phyloP scores from a whole-genome alignment of 257 asterid species.

The Gentiana straminea region DNA sequence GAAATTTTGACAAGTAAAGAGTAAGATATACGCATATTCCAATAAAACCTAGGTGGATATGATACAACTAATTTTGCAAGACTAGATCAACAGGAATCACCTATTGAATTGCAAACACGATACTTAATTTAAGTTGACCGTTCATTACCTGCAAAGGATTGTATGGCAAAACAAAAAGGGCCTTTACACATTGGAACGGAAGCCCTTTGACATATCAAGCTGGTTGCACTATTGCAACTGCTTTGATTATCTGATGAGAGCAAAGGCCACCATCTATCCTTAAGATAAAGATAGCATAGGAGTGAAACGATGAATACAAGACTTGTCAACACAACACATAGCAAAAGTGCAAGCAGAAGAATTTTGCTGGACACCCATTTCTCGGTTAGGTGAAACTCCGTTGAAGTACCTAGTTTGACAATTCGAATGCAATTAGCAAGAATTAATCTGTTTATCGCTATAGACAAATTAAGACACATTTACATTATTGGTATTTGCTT shows the following conservation, averaged over 20 bases:
- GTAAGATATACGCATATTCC: neutral
- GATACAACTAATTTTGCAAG: neutral
- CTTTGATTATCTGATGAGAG: conserved; percentile 52
- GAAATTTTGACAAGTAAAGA: conserved; percentile 9
- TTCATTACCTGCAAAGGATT: conserved; percentile 35
- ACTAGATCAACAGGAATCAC: neutral
- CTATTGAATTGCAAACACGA: neutral
- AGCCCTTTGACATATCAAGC: conserved; percentile 48
- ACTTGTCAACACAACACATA: conserved; percentile 37
- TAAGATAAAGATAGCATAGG: conserved; percentile 35
- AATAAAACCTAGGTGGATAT: neutral
- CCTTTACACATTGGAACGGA: conserved; percentile 33
- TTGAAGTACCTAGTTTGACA: conserved; percentile 39
- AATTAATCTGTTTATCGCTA: conserved; percentile 6
- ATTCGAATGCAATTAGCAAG: conserved; percentile 5
- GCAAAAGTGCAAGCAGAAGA: conserved; percentile 36
- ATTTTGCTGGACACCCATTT: conserved; percentile 37
- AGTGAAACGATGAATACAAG: conserved; percentile 43
- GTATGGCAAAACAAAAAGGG: conserved; percentile 20
- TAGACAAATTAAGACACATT: conserved; percentile 1
- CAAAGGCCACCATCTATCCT: conserved; percentile 40
- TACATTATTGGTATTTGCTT: neutral
- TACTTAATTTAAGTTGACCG: neutral
- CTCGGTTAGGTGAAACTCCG: conserved; percentile 34
- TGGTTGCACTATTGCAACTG: conserved; percentile 50